Evolutionary conservation across 495 filamentous ascomycete genomes (phyloP).

Genomic region (Talaromyces stipitatus): DNA sequence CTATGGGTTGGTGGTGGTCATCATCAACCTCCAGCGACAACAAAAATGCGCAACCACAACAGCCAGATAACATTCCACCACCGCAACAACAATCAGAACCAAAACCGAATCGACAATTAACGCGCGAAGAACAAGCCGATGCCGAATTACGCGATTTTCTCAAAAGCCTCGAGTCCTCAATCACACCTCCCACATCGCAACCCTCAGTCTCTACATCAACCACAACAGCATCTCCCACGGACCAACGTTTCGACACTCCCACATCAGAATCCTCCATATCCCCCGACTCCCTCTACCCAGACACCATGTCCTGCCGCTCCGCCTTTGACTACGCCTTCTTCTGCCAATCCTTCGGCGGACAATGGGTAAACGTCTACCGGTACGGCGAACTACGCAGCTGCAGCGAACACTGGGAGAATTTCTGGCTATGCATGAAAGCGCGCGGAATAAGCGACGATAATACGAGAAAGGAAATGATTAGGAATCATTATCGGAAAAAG

Average conservation of each 20-base stretch:
- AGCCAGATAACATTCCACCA: slow-evolving; percentile 13
- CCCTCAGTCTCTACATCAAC: slow-evolving; percentile 17
- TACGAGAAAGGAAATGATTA: slow-evolving; percentile 49
- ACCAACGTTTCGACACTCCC: background rate
- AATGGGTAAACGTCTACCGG: slow-evolving; percentile 82
- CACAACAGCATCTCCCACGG: slow-evolving; percentile 3
- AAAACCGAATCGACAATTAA: slow-evolving; percentile 29
- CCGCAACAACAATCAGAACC: slow-evolving; percentile 7
- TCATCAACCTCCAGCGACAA: slow-evolving; percentile 18
- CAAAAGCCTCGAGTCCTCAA: slow-evolving; percentile 30
- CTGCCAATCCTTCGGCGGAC: slow-evolving; percentile 86
- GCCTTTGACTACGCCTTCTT: slow-evolving; percentile 94
- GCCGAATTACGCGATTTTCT: slow-evolving; percentile 54
- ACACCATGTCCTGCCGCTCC: slow-evolving; percentile 76
- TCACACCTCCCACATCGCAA: slow-evolving; percentile 12
- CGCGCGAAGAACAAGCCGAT: slow-evolving; percentile 53
- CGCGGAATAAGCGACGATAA: slow-evolving; percentile 33
- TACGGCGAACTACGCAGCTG: slow-evolving; percentile 68
- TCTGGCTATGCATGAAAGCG: slow-evolving; percentile 95
- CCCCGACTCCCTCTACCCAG: slow-evolving; percentile 61
- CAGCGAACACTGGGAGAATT: slow-evolving; percentile 75
- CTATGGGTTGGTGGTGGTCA: slow-evolving; percentile 47
- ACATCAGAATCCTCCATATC: slow-evolving; percentile 28
- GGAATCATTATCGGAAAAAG: slow-evolving; percentile 65
- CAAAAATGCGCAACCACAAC: slow-evolving; percentile 13